These are phyloP conservation scores for Ehretia macrophylla DNA, from an alignment of 257 asterid genomes.

Conservation along the genomic window DNA sequence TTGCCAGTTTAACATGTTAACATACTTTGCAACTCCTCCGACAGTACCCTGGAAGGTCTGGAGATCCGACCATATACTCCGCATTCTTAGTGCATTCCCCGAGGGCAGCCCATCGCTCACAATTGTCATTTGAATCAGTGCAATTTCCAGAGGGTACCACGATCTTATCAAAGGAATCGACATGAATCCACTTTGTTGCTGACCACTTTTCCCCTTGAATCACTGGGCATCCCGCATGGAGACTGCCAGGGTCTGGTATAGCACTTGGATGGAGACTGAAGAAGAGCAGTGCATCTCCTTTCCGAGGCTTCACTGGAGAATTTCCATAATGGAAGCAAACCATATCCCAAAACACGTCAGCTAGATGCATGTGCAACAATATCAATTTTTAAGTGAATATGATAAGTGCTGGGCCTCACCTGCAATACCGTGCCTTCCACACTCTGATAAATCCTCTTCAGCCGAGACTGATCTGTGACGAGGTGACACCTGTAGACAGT, in stretches of 20 bases:
- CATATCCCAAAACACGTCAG: conserved; percentile 8
- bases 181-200: conserved; percentile 97
- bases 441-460: conserved; percentile 63
- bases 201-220: conserved; percentile 98
- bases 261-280: conserved; percentile 76
- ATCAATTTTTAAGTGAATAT: conserved; percentile 4
- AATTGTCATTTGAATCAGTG: conserved; percentile 44
- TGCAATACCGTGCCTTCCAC: conserved; percentile 82
- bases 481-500: conserved; percentile 50
- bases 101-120: conserved; percentile 87
- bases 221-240: conserved; percentile 97
- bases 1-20: conserved; percentile 16
- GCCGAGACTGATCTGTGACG: conserved; percentile 63
- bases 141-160: conserved; percentile 51
- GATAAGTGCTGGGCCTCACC: conserved; percentile 41
- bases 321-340: not conserved
- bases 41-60: conserved; percentile 77
- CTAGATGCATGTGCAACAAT: not conserved
- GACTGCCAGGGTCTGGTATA: conserved; percentile 67
- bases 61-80: conserved; percentile 83
- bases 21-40: conserved; percentile 89
- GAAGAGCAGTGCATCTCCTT: conserved; percentile 94
- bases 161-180: conserved; percentile 65
- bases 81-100: conserved; percentile 95
- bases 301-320: conserved; percentile 73